Evolutionary conservation across 257 asterid species (phyloP).

Genomic region (Nicotiana benthamiana): DNA sequence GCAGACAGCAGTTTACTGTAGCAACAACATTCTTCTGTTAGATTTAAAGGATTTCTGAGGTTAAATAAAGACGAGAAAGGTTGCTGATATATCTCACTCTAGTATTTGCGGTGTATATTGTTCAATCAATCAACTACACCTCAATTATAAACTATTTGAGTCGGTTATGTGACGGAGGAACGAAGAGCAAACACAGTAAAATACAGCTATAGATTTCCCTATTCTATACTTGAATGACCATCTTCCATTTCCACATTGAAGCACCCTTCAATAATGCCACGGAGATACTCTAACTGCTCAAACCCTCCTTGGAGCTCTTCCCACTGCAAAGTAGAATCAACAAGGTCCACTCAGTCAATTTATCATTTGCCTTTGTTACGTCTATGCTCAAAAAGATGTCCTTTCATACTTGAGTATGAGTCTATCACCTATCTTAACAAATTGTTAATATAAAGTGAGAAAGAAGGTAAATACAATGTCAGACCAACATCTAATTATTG

Average conservation of each 20-base stretch:
- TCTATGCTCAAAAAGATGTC: background rate
- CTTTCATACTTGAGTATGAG: background rate
- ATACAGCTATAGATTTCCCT: background rate
- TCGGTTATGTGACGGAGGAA: background rate
- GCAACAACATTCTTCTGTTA: background rate
- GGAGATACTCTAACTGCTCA: constrained; percentile 77
- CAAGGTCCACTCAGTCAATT: background rate
- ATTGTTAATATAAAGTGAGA: background rate
- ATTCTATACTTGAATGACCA: background rate
- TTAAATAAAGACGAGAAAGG: background rate
- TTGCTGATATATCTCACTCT: background rate
- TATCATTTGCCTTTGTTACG: background rate
- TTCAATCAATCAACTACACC: background rate
- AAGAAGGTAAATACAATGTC: background rate
- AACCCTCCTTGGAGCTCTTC: constrained; percentile 79
- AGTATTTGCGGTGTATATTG: background rate
- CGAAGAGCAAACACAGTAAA: background rate
- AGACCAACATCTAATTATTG: background rate
- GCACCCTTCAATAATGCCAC: constrained; percentile 33
- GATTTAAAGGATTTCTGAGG: too few relatives aligned
- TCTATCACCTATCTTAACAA: background rate
- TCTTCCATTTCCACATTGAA: background rate
- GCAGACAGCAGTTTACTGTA: too few relatives aligned
- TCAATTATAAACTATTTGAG: background rate
- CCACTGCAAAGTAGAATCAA: constrained; percentile 58